Evolutionary conservation across 2,329 filamentous ascomycete species (phyloP).

Genomic region (Fusarium fujikuroi): DNA sequence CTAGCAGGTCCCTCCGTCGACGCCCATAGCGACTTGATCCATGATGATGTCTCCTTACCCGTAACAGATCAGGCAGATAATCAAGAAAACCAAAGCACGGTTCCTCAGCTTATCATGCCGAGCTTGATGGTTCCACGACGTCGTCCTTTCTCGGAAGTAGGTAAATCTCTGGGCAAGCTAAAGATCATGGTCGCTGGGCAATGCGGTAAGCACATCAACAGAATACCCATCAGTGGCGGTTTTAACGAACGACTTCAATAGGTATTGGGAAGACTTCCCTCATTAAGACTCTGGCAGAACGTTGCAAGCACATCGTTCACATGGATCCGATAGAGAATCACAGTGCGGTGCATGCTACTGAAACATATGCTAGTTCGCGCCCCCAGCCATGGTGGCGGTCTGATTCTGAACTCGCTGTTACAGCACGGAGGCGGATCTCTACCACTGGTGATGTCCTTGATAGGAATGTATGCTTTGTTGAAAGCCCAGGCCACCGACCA

Average conservation of each 20-base stretch:
- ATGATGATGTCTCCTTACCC: slow-evolving; percentile 28
- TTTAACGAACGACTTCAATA: slow-evolving; percentile 49
- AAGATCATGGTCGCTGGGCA: slow-evolving; percentile 90
- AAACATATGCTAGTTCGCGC: slow-evolving; percentile 82
- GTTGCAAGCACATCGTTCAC: slow-evolving; percentile 92
- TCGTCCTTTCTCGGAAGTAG: slow-evolving; percentile 87
- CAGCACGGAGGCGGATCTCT: slow-evolving; percentile 72
- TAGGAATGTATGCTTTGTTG: slow-evolving; percentile 92
- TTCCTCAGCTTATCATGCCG: slow-evolving; percentile 95
- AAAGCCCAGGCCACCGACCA: slow-evolving; percentile 75
- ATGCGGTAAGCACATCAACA: slow-evolving; percentile 63
- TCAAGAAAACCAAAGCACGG: slow-evolving; percentile 43
- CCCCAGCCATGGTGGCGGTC: slow-evolving; percentile 93
- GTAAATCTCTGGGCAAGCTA: slow-evolving; percentile 83
- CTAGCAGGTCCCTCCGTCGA: slow-evolving; percentile 57
- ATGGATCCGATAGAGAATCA: slow-evolving; percentile 72
- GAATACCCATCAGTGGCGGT: neutral
- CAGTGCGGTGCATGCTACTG: slow-evolving; percentile 58
- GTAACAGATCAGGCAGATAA: slow-evolving; percentile 28
- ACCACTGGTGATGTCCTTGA: slow-evolving; percentile 80
- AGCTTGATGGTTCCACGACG: slow-evolving; percentile 91
- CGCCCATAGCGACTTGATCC: slow-evolving; percentile 41
- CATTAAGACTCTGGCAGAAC: slow-evolving; percentile 87
- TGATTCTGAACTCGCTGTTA: slow-evolving; percentile 71
- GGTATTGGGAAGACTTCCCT: slow-evolving; percentile 90